phyloP scores from a whole-genome alignment of 192 early-diverging fungal genomes.

The Spizellomyces punctatus region DNA sequence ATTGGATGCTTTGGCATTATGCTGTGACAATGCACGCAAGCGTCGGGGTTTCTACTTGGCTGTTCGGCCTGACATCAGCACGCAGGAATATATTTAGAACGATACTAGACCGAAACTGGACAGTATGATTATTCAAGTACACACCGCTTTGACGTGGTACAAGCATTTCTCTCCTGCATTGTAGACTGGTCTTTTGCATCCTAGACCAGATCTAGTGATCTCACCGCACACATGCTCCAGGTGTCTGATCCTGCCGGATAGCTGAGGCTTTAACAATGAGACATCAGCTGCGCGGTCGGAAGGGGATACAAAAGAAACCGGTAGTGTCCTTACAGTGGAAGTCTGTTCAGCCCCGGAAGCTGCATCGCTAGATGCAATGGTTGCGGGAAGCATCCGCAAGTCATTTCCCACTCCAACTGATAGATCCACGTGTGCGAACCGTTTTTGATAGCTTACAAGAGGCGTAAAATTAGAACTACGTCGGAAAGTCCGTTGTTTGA shows the following conservation, averaged over 20 bases:
- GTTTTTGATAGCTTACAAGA: background rate
- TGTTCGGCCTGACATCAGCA: background rate
- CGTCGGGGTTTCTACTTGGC: slow-evolving; percentile 12
- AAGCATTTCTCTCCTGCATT: slow-evolving; percentile 45
- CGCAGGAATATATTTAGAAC: background rate
- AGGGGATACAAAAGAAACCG: too few species aligned
- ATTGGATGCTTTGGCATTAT: background rate
- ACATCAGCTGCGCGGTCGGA: too few species aligned
- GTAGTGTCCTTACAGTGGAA: too few species aligned
- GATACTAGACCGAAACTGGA: background rate
- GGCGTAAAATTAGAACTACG: too few species aligned
- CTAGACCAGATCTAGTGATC: slow-evolving; percentile 37
- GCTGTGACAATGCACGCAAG: slow-evolving; percentile 37
- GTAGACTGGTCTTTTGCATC: slow-evolving; percentile 44
- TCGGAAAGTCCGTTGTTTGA: too few species aligned
- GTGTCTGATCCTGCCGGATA: slow-evolving; percentile 5
- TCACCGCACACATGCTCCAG: slow-evolving; percentile 38
- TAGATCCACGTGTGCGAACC: background rate
- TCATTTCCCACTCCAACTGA: background rate
- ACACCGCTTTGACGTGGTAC: slow-evolving; percentile 38
- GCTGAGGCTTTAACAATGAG: background rate
- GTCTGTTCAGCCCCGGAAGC: too few species aligned
- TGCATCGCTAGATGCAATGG: too few species aligned
- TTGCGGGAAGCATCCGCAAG: too few species aligned
- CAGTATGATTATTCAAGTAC: slow-evolving; percentile 7